Evolutionary conservation across 441 rosid genomes (phyloP), one percentile per base, ranked within the genome.

Genomic region (Hura crepitans): DNA sequence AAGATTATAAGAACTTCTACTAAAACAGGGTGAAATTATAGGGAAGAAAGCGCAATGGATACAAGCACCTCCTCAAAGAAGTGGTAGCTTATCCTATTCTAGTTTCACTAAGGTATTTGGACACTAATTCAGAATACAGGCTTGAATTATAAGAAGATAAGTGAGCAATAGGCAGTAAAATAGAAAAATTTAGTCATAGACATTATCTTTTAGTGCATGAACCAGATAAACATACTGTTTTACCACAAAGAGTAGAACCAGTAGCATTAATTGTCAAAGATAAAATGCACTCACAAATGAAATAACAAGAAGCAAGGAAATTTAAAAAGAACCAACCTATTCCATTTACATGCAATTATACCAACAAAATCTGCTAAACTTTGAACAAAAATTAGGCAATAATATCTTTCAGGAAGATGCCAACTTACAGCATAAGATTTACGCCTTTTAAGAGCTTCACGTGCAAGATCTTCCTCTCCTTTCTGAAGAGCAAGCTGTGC

Each of bases 391-490:
- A 27, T 64, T 33, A 27, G 47, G 42, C 0, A 42, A 46, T n/a
- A 45, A 33, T 57, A 13, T 50, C 20, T 35, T 57, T 45, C 10
- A 50, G 22, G 45, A 72, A 39, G 43, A 77, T 46, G 13, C 33
- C 54, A 71, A 74, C 97, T 79, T 86, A 95, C 99, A 57, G 91
- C 85, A 85, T 77, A 86, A 67, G 97, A 86, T 79, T 95, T 95
- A 43, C 99, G 81, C 74, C 99, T 86, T 81, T 95, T 95, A 62
- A 95, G 96, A 65, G 97, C 97, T 81, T 92, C 99, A 68, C 97
- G 97, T 68, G 99, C 99, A 74, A 95, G 99, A 87, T 92, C 95
- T 82, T 95, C 99, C 60, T 95, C 93, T 62, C 99, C 99, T 82
- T 87, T 95, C 37, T 88, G 86, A 74, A 95, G 97, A 82, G 99